A percentile compares a stretch with the other conserved stretches of the same genome.
These are phyloP conservation scores for Oenanthe sinensis DNA, from an alignment of 129 eudicot genomes.

Conservation along the genomic window DNA sequence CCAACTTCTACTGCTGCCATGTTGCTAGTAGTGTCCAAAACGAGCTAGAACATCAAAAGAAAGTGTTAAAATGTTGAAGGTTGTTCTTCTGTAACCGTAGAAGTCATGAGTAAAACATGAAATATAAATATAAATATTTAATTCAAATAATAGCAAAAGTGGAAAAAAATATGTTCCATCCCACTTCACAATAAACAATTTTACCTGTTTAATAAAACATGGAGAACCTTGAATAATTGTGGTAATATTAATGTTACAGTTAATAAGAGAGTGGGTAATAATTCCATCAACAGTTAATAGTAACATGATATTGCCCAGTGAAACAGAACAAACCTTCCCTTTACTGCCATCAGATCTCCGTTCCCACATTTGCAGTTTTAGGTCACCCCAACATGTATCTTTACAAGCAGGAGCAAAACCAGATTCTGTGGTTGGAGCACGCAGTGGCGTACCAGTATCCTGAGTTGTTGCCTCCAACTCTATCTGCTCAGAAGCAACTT, in stretches of 20 bases:
- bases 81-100: neutral
- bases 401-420: slow-evolving; percentile 90
- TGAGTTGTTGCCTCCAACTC: slow-evolving; percentile 72
- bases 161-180: neutral
- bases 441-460: slow-evolving; percentile 76
- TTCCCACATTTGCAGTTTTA: slow-evolving; percentile 71
- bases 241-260: neutral
- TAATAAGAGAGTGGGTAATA: neutral
- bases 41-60: slow-evolving; percentile 32
- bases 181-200: neutral
- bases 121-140: neutral
- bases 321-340: slow-evolving; percentile 56
- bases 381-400: slow-evolving; percentile 73
- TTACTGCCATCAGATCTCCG: slow-evolving; percentile 53
- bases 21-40: slow-evolving; percentile 81
- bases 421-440: slow-evolving; percentile 85
- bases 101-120: neutral
- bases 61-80: neutral
- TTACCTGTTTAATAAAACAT: neutral
- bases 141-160: neutral
- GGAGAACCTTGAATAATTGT: neutral
- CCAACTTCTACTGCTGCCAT: slow-evolving; percentile 99
- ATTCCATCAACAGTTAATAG: neutral
- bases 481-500: slow-evolving; percentile 39
- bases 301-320: neutral